Evolutionary conservation across 2,329 filamentous ascomycete genomes (phyloP), one percentile per base, ranked within the genome.

Genomic region (Akanthomyces uredinophilus): DNA sequence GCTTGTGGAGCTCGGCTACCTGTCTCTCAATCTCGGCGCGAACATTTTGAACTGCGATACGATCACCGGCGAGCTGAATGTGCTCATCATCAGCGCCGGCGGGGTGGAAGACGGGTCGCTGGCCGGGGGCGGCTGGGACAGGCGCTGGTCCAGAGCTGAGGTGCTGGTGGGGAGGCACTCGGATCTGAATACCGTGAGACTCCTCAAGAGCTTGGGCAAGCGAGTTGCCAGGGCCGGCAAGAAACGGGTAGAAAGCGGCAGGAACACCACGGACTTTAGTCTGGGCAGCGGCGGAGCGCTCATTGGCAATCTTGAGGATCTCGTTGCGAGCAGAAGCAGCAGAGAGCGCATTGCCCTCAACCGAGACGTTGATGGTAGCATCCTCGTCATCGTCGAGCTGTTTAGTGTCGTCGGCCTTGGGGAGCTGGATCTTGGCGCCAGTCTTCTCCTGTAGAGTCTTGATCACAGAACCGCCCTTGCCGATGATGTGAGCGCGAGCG

Each of bases 161-260:
- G 14, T 85, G 88, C 73, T 91, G 86, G 74, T 96, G 90, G 57
- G 89, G 83, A 49, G 95, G 95, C 52, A 99, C 88, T 62, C 90
- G 86, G 65, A 99, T 83, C 72, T 90, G 88, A 41, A 96, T 81
- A 65, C 91, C 90, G 65, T 88, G 89, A 65, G 84, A 84, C 73
- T 94, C 88, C 74, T 94, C 89, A 58, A 96, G 81, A 43, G 83
- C 83, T 66, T 85, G 81, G 61, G 91, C 77, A 56, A 86, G 79
- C 52, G 83, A 79, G 72, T 92, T 91, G 72, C 89, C 84, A 11
- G 88, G 86, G 54, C 92, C 92, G 27, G 92, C 89, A 74, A 99
- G 88, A 80, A 99, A 99, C 58, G 94, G 94, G 77, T 95, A 99
- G 75, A 95, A 96, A 73, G 96, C 92, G 29, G 92, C 85, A 8